Conservation (phyloP, 225 moss, liverwort and hornwort genomes). For the Sphagnum tenellum region DNA sequence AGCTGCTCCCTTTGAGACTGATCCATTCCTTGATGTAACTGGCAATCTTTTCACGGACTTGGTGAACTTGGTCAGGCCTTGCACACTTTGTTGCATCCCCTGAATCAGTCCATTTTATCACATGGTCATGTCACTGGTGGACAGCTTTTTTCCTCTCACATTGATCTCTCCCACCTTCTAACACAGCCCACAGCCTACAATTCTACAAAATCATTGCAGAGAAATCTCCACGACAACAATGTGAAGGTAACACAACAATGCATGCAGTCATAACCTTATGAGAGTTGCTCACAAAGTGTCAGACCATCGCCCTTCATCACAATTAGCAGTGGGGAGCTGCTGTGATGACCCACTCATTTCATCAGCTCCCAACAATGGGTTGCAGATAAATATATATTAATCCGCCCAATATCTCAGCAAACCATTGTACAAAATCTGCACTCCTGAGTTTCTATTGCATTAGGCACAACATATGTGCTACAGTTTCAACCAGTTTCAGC, state of each 20-base stretch:
- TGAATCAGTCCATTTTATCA: slow-evolving; percentile 6
- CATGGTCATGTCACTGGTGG: neutral
- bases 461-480: no score
- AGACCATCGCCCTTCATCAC: no score
- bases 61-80: slow-evolving; percentile 70
- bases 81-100: slow-evolving; percentile 82
- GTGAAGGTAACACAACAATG: neutral
- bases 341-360: no score
- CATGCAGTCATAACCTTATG: neutral
- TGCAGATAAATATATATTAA: no score
- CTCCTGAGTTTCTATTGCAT: no score
- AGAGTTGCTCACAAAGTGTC: neutral
- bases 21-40: slow-evolving; percentile 57
- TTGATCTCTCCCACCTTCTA: neutral
- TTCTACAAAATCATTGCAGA: neutral
- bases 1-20: no score
- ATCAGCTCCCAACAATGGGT: no score
- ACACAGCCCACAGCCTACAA: neutral
- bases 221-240: neutral
- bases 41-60: slow-evolving; percentile 60
- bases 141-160: neutral
- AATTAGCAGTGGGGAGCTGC: no score
- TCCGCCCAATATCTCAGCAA: no score
- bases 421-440: no score
- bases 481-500: no score